Evolutionary conservation across 2,329 filamentous ascomycete genomes (phyloP).

Genomic region (Stagonosporopsis chrysanthemi): DNA sequence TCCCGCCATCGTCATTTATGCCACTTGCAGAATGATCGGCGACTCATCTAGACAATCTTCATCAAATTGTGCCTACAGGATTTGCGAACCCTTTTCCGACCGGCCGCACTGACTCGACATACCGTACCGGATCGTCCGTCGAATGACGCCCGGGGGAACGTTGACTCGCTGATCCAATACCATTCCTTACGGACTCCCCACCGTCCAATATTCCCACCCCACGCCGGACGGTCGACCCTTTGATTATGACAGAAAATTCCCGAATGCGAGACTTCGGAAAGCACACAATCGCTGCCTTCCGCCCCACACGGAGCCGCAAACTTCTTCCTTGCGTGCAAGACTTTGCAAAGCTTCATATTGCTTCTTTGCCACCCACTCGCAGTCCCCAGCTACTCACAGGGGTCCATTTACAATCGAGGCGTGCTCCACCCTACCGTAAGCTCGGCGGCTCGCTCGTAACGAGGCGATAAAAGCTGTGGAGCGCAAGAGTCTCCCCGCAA

Average conservation of each 20-base stretch:
- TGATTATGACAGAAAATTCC: neutral
- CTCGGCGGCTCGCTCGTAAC: neutral
- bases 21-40: neutral
- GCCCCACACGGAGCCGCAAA: conserved; percentile 18
- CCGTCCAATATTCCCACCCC: neutral
- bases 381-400: neutral
- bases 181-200: conserved; percentile 1
- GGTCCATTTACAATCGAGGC: no score
- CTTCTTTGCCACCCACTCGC: neutral
- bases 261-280: neutral
- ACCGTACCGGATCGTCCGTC: neutral
- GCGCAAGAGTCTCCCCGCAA: neutral
- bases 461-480: neutral
- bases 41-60: neutral
- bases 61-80: neutral
- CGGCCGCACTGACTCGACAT: neutral
- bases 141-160: neutral
- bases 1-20: neutral
- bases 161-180: neutral
- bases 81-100: neutral
- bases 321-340: conserved; percentile 8
- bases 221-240: no score
- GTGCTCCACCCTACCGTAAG: no score
- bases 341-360: neutral
- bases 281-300: neutral